A percentile compares a stretch with the other conserved stretches of the same genome.
Evolutionary conservation across 139 green algal genomes (phyloP).

Genomic region (Desmodesmus armatus): DNA sequence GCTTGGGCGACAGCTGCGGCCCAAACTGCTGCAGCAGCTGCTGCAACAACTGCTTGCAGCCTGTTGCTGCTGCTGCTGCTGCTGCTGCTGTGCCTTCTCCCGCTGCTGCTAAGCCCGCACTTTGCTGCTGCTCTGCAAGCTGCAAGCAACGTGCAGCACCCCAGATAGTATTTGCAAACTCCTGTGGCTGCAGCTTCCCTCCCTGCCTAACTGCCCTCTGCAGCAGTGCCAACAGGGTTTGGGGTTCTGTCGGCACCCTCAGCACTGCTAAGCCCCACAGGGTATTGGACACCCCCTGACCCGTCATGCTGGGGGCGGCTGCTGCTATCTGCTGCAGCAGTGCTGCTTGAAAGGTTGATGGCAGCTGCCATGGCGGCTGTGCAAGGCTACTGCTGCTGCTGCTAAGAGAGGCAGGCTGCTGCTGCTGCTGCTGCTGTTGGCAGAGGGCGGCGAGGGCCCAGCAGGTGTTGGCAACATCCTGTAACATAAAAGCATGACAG

Average conservation of each 20-base stretch:
- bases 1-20: neutral
- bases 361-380: neutral
- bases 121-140: neutral
- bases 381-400: neutral
- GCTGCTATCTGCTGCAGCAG: neutral
- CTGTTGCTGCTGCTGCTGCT: neutral
- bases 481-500: too few species aligned
- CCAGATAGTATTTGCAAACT: conserved; percentile 17
- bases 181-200: neutral
- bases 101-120: neutral
- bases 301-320: neutral
- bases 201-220: neutral
- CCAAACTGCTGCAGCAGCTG: neutral
- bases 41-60: neutral
- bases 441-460: conserved; percentile 7
- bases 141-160: neutral
- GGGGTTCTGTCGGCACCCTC: too few species aligned
- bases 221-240: neutral
- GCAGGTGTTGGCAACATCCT: conserved; percentile 27
- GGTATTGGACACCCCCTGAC: conserved; percentile 21
- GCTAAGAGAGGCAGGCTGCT: neutral
- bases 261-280: conserved; percentile 17
- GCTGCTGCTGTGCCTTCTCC: conserved; percentile 6
- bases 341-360: neutral
- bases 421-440: neutral